Percentiles rank a stretch among this genome's conserved stretches.
phyloP scores from a whole-genome alignment of 2,329 filamentous ascomycete species.

The Calonectria pseudoturangicola region DNA sequence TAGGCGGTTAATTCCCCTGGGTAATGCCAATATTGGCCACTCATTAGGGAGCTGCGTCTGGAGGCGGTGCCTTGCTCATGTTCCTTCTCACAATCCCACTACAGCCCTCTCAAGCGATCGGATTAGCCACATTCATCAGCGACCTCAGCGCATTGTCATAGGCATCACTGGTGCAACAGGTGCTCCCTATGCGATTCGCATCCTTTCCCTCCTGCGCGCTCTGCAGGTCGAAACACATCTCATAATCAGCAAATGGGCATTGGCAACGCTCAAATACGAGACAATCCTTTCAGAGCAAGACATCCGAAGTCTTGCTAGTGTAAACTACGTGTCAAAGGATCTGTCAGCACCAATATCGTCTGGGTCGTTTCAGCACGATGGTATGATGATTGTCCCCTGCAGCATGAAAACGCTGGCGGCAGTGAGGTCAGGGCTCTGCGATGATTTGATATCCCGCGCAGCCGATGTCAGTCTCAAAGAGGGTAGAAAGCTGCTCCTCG shows the following conservation, averaged over 20 bases:
- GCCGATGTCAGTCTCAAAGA: slow-evolving; percentile 70
- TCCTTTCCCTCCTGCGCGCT: slow-evolving; percentile 7
- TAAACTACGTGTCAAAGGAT: slow-evolving; percentile 10
- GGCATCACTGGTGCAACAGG: slow-evolving; percentile 33
- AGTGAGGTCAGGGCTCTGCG: slow-evolving; percentile 63
- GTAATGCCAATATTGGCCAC: neutral
- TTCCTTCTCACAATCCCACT: neutral
- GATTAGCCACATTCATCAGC: slow-evolving; percentile 37
- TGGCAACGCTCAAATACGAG: slow-evolving; percentile 28
- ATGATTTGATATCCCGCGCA: slow-evolving; percentile 66
- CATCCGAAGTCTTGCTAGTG: neutral
- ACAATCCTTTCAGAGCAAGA: neutral
- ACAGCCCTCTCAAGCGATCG: neutral
- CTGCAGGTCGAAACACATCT: slow-evolving; percentile 32
- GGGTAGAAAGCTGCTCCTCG: slow-evolving; percentile 61
- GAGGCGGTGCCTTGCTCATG: neutral
- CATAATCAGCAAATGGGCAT: slow-evolving; percentile 31
- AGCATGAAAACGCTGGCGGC: slow-evolving; percentile 69
- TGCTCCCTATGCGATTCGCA: neutral
- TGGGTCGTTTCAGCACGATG: slow-evolving; percentile 52
- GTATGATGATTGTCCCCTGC: slow-evolving; percentile 70
- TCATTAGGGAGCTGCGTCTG: neutral
- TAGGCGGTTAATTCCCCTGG: neutral
- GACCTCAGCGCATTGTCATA: slow-evolving; percentile 23
- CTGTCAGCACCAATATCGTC: slow-evolving; percentile 23